Conservation (phyloP, 768 basidiomycete genomes). For the Chalciporus sphaerocephalus region DNA sequence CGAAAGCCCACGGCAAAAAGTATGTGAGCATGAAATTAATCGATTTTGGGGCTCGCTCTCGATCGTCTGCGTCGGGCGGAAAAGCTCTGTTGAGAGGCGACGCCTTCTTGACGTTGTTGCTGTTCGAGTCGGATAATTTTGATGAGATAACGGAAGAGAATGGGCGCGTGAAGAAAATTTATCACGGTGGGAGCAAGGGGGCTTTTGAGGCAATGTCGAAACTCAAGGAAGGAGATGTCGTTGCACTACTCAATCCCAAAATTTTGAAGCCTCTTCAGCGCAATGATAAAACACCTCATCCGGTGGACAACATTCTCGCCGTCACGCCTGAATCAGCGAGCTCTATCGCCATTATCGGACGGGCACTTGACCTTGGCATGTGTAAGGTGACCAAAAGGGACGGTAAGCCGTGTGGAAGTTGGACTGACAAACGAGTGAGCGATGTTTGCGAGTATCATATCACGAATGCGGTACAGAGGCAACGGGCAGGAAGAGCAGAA, state of each 20-base stretch:
- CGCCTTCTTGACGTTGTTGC: constrained; percentile 72
- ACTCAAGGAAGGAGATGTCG: constrained; percentile 82
- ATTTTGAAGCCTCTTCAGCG: constrained; percentile 79
- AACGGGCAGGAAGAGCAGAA: constrained; percentile 76
- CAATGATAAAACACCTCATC: constrained; percentile 58
- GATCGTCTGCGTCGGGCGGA: constrained; percentile 51
- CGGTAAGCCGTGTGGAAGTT: constrained; percentile 76
- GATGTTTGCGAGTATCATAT: constrained; percentile 93
- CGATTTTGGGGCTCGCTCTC: constrained; percentile 67
- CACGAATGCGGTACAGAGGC: constrained; percentile 70
- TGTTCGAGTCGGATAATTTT: constrained; percentile 83
- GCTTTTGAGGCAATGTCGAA: constrained; percentile 88
- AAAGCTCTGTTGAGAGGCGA: constrained; percentile 70
- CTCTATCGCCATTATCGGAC: constrained; percentile 80
- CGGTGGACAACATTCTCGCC: constrained; percentile 76
- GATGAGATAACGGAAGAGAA: constrained; percentile 53
- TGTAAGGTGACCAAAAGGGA: constrained; percentile 76
- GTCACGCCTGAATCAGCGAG: constrained; percentile 79
- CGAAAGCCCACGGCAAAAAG: constrained; percentile 59
- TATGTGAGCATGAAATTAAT: constrained; percentile 84
- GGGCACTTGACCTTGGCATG: constrained; percentile 81
- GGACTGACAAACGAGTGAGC: constrained; percentile 86
- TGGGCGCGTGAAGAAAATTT: constrained; percentile 54
- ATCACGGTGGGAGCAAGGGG: constrained; percentile 86
- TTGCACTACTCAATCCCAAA: constrained; percentile 84